Conservation (phyloP, 192 early-diverging fungal genomes). For the Spinellus fusiger region DNA sequence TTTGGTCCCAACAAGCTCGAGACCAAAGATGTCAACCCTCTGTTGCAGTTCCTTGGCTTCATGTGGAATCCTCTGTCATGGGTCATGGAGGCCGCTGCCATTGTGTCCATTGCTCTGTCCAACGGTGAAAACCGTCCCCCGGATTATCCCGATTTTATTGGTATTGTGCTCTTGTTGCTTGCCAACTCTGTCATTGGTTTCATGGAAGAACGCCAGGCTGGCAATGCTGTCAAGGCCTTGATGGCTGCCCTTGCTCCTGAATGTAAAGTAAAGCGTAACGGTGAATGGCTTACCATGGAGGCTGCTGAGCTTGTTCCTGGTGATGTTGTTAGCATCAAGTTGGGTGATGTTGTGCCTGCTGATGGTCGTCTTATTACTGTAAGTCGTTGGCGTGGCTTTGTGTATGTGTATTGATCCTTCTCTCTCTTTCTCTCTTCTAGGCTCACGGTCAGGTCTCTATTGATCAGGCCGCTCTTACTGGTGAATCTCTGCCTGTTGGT, state of each 20-base stretch:
- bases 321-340: constrained; percentile 77
- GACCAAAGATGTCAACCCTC: constrained; percentile 71
- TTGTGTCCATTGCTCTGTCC: constrained; percentile 70
- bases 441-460: constrained; percentile 51
- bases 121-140: constrained; percentile 60
- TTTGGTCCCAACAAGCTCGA: constrained; percentile 69
- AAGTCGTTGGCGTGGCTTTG: too few species aligned
- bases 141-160: constrained; percentile 81
- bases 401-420: not conserved
- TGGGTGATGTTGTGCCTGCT: constrained; percentile 86
- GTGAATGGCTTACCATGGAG: constrained; percentile 71
- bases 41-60: constrained; percentile 83
- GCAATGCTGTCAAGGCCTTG: constrained; percentile 85
- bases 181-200: constrained; percentile 84
- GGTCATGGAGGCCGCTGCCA: constrained; percentile 80
- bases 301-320: constrained; percentile 76
- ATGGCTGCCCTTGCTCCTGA: constrained; percentile 85
- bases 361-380: constrained; percentile 76
- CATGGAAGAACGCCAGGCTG: constrained; percentile 84
- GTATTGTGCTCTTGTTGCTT: constrained; percentile 75
- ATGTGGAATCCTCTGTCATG: constrained; percentile 77
- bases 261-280: constrained; percentile 81
- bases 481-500: constrained; percentile 65
- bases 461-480: constrained; percentile 64
- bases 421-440: constrained; percentile 6